Base-by-base conservation (phyloP, 2,329 filamentous ascomycete genomes). In the Ilyonectria robusta region DNA sequence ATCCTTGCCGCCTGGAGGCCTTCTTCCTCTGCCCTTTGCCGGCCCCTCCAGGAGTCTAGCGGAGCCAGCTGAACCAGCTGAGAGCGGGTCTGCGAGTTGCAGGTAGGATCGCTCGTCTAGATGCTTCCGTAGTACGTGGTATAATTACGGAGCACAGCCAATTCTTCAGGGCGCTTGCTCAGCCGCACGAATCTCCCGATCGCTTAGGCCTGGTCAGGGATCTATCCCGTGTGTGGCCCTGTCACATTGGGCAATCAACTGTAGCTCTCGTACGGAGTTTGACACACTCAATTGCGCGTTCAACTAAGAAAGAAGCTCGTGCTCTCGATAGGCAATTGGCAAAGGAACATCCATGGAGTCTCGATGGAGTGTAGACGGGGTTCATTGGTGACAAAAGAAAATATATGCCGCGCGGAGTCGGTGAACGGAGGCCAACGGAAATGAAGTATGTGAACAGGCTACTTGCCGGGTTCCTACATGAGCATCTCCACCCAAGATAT, bases 351-450 rank as follows among this genome's bases (percentile, higher is more conserved):
- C 26, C 5, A 26, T 23, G 23, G 26, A 37, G 44, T 21, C 42
- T 4, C 4, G 10, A 37, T 62, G 33, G 55, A 58, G 35, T 26
- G 37, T 37, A 29, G 31, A 59, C n/a, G 54, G 46, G 19, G 15
- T 33, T 50, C n/a, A 23, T 31, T 19, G 21, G 33, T 44, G 10
- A 26, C 35, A 35, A 29, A 59, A 59, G 23, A 37, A 40, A 13
- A 21, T 3, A 5, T 4, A 11, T 44, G 11, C 26, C 7, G 8
- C 23, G 15, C 33, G 2, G 29, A 42, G 53, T 59, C 55, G 47
- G 46, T 64, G 29, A 48, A 47, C 56, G 56, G 67, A 69, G 61
- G 70, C 69, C 61, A 74, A 58, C 42, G 37, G 64, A 55, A 44
- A 42, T 51, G 40, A 19, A 48, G 26, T 59, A 42, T 57, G 7